Percentiles rank a stretch among this genome's conserved stretches.
Evolutionary conservation across 441 rosid genomes (phyloP).

Genomic region (Viola pubescens): DNA sequence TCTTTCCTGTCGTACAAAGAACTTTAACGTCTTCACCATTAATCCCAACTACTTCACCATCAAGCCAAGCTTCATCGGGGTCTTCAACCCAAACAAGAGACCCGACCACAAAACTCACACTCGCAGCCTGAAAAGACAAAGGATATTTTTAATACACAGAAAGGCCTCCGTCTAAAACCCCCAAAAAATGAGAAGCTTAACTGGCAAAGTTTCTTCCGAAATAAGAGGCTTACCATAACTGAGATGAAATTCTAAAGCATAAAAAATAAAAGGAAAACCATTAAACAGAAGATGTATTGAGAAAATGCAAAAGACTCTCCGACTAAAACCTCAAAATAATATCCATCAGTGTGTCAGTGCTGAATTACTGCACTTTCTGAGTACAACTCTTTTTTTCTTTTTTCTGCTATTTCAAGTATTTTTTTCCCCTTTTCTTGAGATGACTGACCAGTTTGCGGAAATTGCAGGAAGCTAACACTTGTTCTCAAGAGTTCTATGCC

Average conservation of each 20-base stretch:
- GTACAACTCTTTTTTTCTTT: not conserved
- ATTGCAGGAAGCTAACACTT: not conserved
- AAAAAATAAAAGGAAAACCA: not conserved
- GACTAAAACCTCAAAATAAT: not conserved
- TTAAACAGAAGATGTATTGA: not conserved
- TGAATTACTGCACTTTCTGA: not conserved
- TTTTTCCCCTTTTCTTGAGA: too few relatives aligned
- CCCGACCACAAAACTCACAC: conserved; percentile 50
- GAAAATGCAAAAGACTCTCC: not conserved
- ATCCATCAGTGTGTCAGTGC: not conserved
- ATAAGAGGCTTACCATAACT: not conserved
- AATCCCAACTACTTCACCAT: conserved; percentile 78
- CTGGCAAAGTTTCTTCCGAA: not conserved
- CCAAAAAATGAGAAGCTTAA: not conserved
- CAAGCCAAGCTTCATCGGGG: conserved; percentile 80
- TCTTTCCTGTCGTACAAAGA: conserved; percentile 74
- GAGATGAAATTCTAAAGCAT: not conserved
- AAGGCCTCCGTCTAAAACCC: not conserved
- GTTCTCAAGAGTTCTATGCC: not conserved
- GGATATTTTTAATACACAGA: not conserved
- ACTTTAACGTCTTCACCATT: conserved; percentile 69
- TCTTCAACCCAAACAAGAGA: conserved; percentile 92
- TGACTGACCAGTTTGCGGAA: not conserved
- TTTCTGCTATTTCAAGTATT: not conserved
- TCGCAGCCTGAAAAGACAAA: conserved; percentile 56